Conservation (phyloP, 306 rosid species). For the Prunus kanzakura region DNA sequence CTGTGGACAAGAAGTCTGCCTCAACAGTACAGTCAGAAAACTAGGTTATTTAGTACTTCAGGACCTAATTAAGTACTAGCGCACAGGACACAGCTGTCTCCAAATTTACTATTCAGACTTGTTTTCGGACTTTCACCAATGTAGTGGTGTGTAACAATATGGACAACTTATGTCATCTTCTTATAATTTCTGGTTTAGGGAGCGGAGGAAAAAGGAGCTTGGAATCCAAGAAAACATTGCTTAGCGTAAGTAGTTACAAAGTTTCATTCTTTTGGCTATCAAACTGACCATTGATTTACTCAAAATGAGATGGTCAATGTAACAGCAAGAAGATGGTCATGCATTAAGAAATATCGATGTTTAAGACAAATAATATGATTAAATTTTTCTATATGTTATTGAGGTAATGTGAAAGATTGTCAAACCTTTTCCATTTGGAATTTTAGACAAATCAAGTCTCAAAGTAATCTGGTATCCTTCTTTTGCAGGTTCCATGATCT, state of each 20-base stretch:
- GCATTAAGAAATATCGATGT: not conserved
- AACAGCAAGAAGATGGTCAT: not conserved
- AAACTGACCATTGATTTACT: not conserved
- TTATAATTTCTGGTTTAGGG: not conserved
- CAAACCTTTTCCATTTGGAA: slow-evolving; percentile 59
- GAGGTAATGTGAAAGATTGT: slow-evolving; percentile 5
- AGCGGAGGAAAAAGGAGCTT: not conserved
- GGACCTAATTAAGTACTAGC: not conserved
- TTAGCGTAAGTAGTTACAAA: not conserved
- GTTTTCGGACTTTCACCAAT: not conserved
- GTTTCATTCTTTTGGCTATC: not conserved
- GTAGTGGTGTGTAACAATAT: not conserved
- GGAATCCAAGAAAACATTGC: not conserved
- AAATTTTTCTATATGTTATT: not conserved
- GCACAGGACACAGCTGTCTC: not conserved
- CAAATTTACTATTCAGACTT: not conserved
- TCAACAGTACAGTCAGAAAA: not conserved
- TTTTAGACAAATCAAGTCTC: slow-evolving; percentile 51
- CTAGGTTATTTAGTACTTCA: not conserved
- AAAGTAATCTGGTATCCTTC: slow-evolving; percentile 77
- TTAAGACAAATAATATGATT: not conserved
- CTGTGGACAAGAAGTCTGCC: not conserved
- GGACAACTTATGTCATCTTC: not conserved
- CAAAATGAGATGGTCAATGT: not conserved
- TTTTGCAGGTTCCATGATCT: slow-evolving; percentile 57